Conservation (phyloP, 192 early-diverging fungal genomes). For the Jimgerdemannia lactiflua region DNA sequence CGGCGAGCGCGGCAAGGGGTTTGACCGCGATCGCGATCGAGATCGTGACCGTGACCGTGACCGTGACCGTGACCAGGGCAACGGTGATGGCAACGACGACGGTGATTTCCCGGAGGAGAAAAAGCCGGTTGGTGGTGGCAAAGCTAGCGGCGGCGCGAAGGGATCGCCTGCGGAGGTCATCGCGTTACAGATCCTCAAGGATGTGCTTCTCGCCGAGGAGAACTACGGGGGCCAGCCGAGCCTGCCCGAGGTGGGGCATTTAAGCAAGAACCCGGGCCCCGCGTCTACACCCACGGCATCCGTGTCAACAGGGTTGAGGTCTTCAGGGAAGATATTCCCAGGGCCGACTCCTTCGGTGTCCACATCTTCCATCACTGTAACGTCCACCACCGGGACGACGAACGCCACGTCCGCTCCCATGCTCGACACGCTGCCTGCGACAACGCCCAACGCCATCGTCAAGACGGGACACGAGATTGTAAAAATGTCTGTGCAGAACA, state of each 20-base stretch:
- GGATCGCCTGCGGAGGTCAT: conserved; percentile 35
- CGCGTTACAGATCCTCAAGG: conserved; percentile 46
- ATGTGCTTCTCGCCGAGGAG: conserved; percentile 41
- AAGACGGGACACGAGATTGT: conserved; percentile 48
- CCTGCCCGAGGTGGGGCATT: background rate
- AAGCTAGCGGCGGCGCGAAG: background rate
- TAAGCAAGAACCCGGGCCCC: background rate
- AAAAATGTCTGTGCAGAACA: conserved; percentile 46
- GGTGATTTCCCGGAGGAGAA: background rate
- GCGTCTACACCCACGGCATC: background rate
- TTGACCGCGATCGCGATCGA: background rate
- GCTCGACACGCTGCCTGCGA: background rate
- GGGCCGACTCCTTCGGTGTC: background rate
- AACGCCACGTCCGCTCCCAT: background rate
- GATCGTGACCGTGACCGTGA: background rate
- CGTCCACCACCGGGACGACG: background rate
- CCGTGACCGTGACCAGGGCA: background rate
- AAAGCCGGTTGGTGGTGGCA: background rate
- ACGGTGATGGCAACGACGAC: background rate
- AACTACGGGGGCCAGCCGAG: conserved; percentile 13
- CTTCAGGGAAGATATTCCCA: background rate
- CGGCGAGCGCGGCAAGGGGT: background rate
- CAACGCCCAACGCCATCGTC: background rate
- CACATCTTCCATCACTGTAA: background rate
- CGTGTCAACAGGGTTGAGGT: background rate